Conservation (phyloP, 306 rosid species). For the Oxytropis ochrocephala region DNA sequence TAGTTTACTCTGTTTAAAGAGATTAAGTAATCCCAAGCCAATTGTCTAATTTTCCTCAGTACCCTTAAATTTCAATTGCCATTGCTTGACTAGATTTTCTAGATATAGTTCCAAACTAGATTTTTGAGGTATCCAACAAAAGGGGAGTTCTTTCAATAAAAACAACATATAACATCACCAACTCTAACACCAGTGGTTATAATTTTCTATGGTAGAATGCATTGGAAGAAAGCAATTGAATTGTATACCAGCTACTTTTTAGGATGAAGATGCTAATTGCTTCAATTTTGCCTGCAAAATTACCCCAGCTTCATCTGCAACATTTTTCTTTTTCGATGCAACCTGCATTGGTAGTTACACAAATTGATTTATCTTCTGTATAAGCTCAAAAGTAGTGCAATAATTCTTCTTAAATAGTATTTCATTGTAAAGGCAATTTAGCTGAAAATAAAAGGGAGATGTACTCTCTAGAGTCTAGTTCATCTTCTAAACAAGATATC, state of each 20-base stretch:
- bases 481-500: not conserved
- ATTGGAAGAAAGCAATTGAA: constrained; percentile 12
- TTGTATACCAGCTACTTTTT: constrained; percentile 15
- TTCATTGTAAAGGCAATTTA: not conserved
- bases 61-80: not conserved
- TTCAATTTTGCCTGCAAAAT: constrained; percentile 73
- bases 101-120: constrained; percentile 8
- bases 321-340: constrained; percentile 74
- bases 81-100: constrained; percentile 4
- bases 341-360: constrained; percentile 49
- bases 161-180: constrained; percentile 8
- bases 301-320: constrained; percentile 62
- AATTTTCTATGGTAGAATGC: constrained; percentile 22
- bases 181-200: constrained; percentile 16
- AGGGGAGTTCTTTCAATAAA: not conserved
- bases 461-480: not conserved
- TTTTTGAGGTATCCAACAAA: not conserved
- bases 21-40: not conserved
- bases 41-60: not conserved
- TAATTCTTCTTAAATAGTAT: not conserved
- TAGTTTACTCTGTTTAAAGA: not conserved
- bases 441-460: not conserved
- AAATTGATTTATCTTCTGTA: not conserved
- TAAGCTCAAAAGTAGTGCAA: not conserved
- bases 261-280: constrained; percentile 53